A percentile compares a stretch with the other conserved stretches of the same genome.
These are phyloP conservation scores for Diplodia intermedia DNA, from an alignment of 2,329 filamentous ascomycete genomes.

Conservation along the genomic window DNA sequence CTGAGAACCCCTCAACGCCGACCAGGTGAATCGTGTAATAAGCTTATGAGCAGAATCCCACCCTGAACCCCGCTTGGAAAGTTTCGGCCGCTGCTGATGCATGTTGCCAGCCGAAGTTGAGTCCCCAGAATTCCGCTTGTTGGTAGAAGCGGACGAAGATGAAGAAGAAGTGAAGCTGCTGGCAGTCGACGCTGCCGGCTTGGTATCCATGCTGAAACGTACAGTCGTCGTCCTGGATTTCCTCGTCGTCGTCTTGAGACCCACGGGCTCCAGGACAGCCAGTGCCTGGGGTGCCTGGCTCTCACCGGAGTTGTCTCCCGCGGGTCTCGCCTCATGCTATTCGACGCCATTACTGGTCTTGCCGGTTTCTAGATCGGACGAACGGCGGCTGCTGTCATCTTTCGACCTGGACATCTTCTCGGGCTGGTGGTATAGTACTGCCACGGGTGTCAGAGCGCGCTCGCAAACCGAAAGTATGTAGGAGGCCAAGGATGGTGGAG, in stretches of 20 bases:
- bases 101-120: constrained; percentile 17
- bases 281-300: constrained; percentile 30
- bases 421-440: constrained; percentile 77
- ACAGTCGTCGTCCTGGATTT: constrained; percentile 21
- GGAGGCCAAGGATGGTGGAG: background rate
- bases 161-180: constrained; percentile 27
- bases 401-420: constrained; percentile 85
- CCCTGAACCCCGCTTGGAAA: constrained; percentile 30
- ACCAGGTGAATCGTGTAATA: constrained; percentile 33
- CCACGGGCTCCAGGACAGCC: constrained; percentile 29
- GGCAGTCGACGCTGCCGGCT: constrained; percentile 24
- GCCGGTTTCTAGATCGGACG: constrained; percentile 78
- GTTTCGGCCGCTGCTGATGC: constrained; percentile 26
- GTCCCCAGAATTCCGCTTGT: constrained; percentile 19
- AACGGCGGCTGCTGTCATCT: constrained; percentile 66
- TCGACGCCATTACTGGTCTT: constrained; percentile 98
- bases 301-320: constrained; percentile 41
- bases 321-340: constrained; percentile 66
- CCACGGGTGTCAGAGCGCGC: background rate
- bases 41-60: constrained; percentile 34
- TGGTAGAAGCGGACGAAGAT: constrained; percentile 27
- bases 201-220: constrained; percentile 30
- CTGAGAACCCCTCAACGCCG: constrained; percentile 34
- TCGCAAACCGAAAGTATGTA: background rate
- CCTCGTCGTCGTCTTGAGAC: constrained; percentile 31